Base-by-base conservation (phyloP, 805 yeast genomes). In the Lipomyces japonicus region DNA sequence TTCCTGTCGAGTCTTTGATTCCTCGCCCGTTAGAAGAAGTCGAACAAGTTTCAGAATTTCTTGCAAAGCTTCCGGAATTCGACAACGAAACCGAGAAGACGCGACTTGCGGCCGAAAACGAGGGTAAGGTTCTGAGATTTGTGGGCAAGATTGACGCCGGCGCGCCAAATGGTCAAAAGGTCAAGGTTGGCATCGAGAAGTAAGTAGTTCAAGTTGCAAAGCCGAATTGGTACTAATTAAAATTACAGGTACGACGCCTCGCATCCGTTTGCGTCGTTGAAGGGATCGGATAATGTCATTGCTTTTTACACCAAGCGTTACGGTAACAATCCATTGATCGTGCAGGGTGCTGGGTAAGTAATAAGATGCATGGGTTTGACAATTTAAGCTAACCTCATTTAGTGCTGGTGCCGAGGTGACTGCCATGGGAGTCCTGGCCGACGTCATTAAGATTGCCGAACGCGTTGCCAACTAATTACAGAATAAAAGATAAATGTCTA, bases 251-350 rank as follows among this genome's bases (percentile, higher is more conserved):
- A 89, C 70, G 86, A 82, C 49, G 75, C 77, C 50, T 83, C 91
- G 62, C 97, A 93, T 68, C 97, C 98, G 48, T 93, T 93, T 66
- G 97, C 98, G 37, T 76, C 95, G 10, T 78, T 93, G 67, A 85
- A 86, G 74, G 98, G 98, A 44, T 86, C 96, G 55, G 97, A 93
- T 68, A 93, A 93, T 66, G 96, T 93, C 52, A 84, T 93, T 55
- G 82, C 97, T 21, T 85, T 93, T 72, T 83, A 82, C 68, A 84
- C 97, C 28, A 82, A 86, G 67, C 85, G 99, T 73, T 93, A 93
- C 71, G 62, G 63, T 24, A 79, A 84, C 36, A 88, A 87, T 71
- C 98, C 98, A 46, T 76, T 93, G 67, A 84, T 93, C 56, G 78
- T 93, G 63, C 98, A 93, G 76, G 99, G 99, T 71, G 98, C 99